Evolutionary conservation across 768 basidiomycete genomes (phyloP), one percentile per base, ranked within the genome.

Genomic region (Lactarius hatsudake): DNA sequence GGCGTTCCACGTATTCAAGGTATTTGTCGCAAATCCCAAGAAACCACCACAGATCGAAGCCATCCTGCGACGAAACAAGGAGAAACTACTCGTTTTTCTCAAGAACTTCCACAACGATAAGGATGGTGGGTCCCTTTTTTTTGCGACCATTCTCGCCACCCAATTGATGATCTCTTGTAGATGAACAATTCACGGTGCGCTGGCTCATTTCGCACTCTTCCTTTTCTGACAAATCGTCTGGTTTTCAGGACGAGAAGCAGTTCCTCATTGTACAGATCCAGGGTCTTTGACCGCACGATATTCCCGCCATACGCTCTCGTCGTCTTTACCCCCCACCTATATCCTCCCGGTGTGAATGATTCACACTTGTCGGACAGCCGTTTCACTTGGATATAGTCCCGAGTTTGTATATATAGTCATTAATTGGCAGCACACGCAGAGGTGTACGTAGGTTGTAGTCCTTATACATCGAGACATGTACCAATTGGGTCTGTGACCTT

Each of bases 1-100:
- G 76, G 96, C 97, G 3, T 99, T 99, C 79, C 97, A 99, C 74
- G 97, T 99, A 45, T 99, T 99, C 86, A 99, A 98, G 87, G 96
- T 99, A 17, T 99, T 99, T 73, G 97, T 99, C 48, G 97, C 97
- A 43, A 99, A 99, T 76, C 97, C 97, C 34, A 97, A 97, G 87
- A 99, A 99, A 76, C 96, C 97, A 6, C 88, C 93, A 48, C 91
- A 96, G 75, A 97, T 99, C 68, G 95, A 96, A 73, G 79, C 78
- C 45, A 99, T 99, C 67, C 82, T 99, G 15, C 82, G 91, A 67
- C 79, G 97, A 72, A 99, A 99, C 79, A 95, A 93, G 83, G 95
- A 96, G 23, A 97, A 96, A 75, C 81, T 99, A 15, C 79, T 98
- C 60, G 80, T 80, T 20, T 99, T 98, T 81, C 80, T 99, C 68